Evolutionary conservation across 257 asterid species (phyloP), one percentile per base, ranked within the genome.

Genomic region (Solanum bukasovii): DNA sequence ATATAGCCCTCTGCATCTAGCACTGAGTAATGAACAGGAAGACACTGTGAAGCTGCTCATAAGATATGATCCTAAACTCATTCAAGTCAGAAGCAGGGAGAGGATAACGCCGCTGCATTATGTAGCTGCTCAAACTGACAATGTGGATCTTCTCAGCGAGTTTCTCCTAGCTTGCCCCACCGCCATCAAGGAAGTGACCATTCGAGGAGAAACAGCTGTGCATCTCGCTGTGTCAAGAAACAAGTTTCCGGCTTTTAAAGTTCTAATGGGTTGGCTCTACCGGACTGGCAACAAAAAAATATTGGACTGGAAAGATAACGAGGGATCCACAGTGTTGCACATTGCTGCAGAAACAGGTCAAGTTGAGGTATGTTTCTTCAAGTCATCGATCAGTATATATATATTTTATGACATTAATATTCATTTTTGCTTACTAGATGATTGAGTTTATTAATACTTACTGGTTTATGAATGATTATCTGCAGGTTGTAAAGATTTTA

Each of bases 221-320:
- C 90, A 89, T 89, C 46, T 84, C 42, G 87, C 91, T 67, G 88
- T 87, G 44, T 68, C 7, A 49, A 65, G 33, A 16, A 16, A 84
- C 35, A 84, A 42, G 7, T 18, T 71, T 6, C 40, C 59, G 4
- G 90, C 90, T 87, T 77, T 90, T 16, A 71, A 59, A 63, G 85
- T 90, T 65, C 84, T 90, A 29, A 29, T 84, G 12, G 87, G 88
- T 16, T 90, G 91, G 91, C 46, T 90, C 13, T 4, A 56, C 27
- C 20, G 85, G 75, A 49, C 90, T 46, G 33, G 68, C 37, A 65
- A 79, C 20, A 44, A 34, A 27, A 40, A 29, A 1, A 37, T 87
- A n/a, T 73, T 84, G 82, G 34, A 85, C 16, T 46, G 81, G 87
- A 23, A 84, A 40, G 85, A 90, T 70, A 88, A 67, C 31, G 6